Conservation (phyloP, 257 asterid genomes). For the Fraxinus excelsior region DNA sequence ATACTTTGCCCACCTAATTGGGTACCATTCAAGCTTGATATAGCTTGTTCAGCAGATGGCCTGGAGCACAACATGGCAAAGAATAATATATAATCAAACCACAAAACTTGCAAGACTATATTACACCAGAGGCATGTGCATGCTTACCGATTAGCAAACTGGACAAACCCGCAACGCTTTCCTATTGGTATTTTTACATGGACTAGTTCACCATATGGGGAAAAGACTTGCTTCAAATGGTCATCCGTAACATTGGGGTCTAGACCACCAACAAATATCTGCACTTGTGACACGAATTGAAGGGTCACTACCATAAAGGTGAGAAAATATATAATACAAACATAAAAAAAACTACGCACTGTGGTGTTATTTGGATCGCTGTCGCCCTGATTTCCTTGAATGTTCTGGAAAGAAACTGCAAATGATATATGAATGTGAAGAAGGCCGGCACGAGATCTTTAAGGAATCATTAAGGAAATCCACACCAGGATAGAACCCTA, state of each 20-base stretch:
- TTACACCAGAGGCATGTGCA: neutral
- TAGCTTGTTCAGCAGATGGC: conserved; percentile 77
- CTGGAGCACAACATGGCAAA: conserved; percentile 32
- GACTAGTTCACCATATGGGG: conserved; percentile 72
- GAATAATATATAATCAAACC: conserved; percentile 15
- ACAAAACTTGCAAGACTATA: neutral
- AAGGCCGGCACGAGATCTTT: neutral
- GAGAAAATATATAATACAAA: neutral
- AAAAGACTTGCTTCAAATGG: conserved; percentile 74
- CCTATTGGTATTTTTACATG: conserved; percentile 89
- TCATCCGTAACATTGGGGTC: conserved; percentile 83
- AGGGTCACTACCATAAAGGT: conserved; percentile 12
- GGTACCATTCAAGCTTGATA: conserved; percentile 64
- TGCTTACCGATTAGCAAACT: conserved; percentile 71
- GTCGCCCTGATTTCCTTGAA: conserved; percentile 81
- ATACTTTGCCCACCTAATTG: conserved; percentile 72
- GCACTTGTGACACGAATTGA: conserved; percentile 27
- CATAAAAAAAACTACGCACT: conserved; percentile 51
- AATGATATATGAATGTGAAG: conserved; percentile 34
- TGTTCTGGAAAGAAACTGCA: conserved; percentile 70
- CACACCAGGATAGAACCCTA: neutral
- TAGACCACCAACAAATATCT: conserved; percentile 89
- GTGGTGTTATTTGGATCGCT: conserved; percentile 91
- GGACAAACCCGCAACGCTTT: conserved; percentile 95
- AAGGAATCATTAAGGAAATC: neutral